Evolutionary conservation across 805 yeast genomes (phyloP).

Genomic region (Hanseniaspora lachancei): DNA sequence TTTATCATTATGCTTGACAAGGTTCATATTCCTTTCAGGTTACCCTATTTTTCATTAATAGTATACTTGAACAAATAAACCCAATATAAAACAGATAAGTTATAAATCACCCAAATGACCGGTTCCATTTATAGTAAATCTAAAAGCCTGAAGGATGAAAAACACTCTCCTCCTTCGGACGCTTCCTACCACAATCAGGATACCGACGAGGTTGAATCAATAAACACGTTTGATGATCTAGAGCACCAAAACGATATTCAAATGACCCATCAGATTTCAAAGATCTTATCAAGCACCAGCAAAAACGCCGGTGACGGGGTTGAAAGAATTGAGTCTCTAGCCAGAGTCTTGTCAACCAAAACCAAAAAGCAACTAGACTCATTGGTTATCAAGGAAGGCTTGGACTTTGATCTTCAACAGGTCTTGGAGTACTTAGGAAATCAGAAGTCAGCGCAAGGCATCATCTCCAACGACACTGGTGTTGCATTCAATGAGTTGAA

Average conservation of each 20-base stretch:
- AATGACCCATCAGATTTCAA: conserved; percentile 23
- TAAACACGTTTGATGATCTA: conserved; percentile 12
- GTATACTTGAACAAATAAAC: background rate
- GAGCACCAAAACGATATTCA: conserved; percentile 22
- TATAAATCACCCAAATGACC: background rate
- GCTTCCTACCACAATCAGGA: background rate
- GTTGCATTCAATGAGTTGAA: conserved; percentile 34
- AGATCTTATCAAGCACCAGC: conserved; percentile 23
- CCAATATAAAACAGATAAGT: background rate
- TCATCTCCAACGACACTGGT: conserved; percentile 39
- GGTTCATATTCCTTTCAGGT: too few species aligned
- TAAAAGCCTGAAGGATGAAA: background rate
- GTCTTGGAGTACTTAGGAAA: conserved; percentile 31
- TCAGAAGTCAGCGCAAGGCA: conserved; percentile 33
- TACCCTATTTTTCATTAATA: too few species aligned
- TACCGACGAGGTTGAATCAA: conserved; percentile 1
- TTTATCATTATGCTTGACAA: too few species aligned
- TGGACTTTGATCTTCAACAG: conserved; percentile 36
- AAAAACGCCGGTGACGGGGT: conserved; percentile 19
- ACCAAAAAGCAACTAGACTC: conserved; percentile 34
- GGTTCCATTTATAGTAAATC: background rate
- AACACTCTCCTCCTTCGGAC: background rate
- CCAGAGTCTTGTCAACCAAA: conserved; percentile 38
- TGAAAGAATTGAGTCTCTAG: conserved; percentile 34
- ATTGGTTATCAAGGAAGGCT: conserved; percentile 32